phyloP scores from a whole-genome alignment of 257 asterid genomes.

The Solanum tarapatanum region DNA sequence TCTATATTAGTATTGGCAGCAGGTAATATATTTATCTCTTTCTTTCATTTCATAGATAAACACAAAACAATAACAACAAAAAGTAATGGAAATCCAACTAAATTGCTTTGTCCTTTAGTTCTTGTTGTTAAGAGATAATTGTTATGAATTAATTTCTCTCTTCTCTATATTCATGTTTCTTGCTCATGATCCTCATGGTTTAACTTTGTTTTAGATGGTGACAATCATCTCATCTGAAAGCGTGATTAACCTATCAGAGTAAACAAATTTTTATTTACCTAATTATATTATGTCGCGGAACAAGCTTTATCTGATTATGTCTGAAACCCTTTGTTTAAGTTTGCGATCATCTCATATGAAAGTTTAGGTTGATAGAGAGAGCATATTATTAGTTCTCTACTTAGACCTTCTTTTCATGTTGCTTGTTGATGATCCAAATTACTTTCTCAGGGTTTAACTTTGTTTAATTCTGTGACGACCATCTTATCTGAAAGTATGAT shows the following conservation, averaged over 20 bases:
- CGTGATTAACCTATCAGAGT: not conserved
- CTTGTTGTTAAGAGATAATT: slow-evolving; percentile 34
- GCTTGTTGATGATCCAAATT: not conserved
- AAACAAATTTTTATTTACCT: not conserved
- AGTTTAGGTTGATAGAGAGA: not conserved
- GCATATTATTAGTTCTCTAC: not conserved
- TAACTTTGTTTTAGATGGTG: not conserved
- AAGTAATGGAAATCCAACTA: slow-evolving; percentile 5
- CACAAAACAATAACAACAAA: slow-evolving; percentile 3
- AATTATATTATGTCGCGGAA: not conserved
- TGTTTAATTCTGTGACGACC: not conserved
- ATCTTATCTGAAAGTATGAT: not conserved
- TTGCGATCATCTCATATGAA: not conserved
- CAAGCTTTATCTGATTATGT: not conserved
- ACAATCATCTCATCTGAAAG: not conserved
- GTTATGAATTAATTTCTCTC: slow-evolving; percentile 3
- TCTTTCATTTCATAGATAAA: not conserved
- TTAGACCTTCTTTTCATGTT: not conserved
- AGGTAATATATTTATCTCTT: slow-evolving; percentile 33
- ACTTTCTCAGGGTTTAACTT: not conserved
- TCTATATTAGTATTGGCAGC: slow-evolving; percentile 97
- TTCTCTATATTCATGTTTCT: not conserved
- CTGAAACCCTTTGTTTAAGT: not conserved
- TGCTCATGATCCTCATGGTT: not conserved
- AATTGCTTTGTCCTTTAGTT: slow-evolving; percentile 50